Evolutionary conservation across 208 protist genomes (phyloP), one percentile per base, ranked within the genome.

Genomic region (Acanthamoeba quina): DNA sequence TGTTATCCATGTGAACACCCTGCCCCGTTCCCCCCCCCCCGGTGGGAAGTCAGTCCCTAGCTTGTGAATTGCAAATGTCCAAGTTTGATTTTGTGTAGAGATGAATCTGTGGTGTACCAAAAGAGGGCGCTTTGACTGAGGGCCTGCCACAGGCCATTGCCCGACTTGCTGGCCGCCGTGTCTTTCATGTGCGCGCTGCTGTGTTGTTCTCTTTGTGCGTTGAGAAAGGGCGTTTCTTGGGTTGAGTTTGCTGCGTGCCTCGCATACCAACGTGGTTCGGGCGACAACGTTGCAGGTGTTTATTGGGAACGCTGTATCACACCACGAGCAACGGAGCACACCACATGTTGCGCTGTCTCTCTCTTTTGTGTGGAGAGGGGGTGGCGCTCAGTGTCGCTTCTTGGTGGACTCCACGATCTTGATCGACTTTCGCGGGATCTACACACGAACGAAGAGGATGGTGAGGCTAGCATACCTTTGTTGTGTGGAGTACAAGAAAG

Each of bases 301-400:
- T 47, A 47, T 47, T 47, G 41, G 41, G 41, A 10, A 47, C 41
- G 41, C 41, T 47, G 41, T 4, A 47, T 47, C 41, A 47, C 41
- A 47, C 41, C 41, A 47, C 41, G 41, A 47, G 41, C 41, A 47
- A 47, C 41, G 41, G 41, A n/a, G n/a, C n/a, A 47, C 41, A 47
- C 41, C 41, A 47, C 41, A 37, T 37, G n/a, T 47, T 47, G 41
- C 41, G 41, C 2, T 37, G 41, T 1, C 41, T 47, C 41, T 47
- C 41, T 47, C 41, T 47, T 4, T 47, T 4, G 37, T 37, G 41
- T 47, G 41, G 9, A 47, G 41, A 47, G n/a, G n/a, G n/a, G 58
- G 24, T n/a, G 58, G 58, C 6, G 64, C 24, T 70, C 64, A 70
- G n/a, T 37, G 41, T 86, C 78, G 78, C 78, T 86, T 86, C 78